Conservation (phyloP, 1,284 basidiomycete species). For the Boletus mariae region DNA sequence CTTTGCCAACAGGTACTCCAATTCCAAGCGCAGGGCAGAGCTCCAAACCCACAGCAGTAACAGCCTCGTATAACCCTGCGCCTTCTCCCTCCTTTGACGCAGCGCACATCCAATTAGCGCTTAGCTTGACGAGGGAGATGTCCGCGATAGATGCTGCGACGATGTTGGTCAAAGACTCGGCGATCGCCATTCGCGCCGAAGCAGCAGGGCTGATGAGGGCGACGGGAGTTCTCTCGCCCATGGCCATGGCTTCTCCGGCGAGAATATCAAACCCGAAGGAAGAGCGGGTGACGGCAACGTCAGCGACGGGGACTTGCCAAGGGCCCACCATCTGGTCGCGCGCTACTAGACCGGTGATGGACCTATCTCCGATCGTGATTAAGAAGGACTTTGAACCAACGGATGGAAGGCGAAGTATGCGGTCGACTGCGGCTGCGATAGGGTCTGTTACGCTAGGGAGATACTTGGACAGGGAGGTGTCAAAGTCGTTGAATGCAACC, state of each 20-base stretch:
- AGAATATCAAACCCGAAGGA: slow-evolving; percentile 89
- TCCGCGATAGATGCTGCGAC: slow-evolving; percentile 76
- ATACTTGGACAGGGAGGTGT: slow-evolving; percentile 68
- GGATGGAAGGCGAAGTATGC: slow-evolving; percentile 87
- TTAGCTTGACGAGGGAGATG: slow-evolving; percentile 82
- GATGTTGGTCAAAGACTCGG: slow-evolving; percentile 91
- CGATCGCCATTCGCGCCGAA: slow-evolving; percentile 94
- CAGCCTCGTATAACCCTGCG: slow-evolving; percentile 87
- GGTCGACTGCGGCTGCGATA: slow-evolving; percentile 63
- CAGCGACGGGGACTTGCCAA: slow-evolving; percentile 97
- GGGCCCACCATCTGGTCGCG: slow-evolving; percentile 99
- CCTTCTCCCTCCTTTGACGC: slow-evolving; percentile 91
- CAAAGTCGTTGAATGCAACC: slow-evolving; percentile 60
- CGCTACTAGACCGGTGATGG: slow-evolving; percentile 91
- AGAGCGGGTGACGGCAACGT: slow-evolving; percentile 93
- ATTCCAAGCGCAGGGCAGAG: slow-evolving; percentile 93
- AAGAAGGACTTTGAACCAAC: slow-evolving; percentile 97
- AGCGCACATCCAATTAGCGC: slow-evolving; percentile 99
- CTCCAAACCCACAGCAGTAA: slow-evolving; percentile 89
- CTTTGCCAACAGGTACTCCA: slow-evolving; percentile 96
- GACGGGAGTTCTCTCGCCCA: slow-evolving; percentile 94
- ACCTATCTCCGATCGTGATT: slow-evolving; percentile 96
- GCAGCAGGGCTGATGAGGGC: slow-evolving; percentile 86
- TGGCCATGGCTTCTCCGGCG: slow-evolving; percentile 95
- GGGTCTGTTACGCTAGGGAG: slow-evolving; percentile 48